Percentiles rank a stretch among this genome's conserved stretches.
Conservation (phyloP, 2,329 filamentous ascomycete genomes). For the Cucurbitaria berberidis region DNA sequence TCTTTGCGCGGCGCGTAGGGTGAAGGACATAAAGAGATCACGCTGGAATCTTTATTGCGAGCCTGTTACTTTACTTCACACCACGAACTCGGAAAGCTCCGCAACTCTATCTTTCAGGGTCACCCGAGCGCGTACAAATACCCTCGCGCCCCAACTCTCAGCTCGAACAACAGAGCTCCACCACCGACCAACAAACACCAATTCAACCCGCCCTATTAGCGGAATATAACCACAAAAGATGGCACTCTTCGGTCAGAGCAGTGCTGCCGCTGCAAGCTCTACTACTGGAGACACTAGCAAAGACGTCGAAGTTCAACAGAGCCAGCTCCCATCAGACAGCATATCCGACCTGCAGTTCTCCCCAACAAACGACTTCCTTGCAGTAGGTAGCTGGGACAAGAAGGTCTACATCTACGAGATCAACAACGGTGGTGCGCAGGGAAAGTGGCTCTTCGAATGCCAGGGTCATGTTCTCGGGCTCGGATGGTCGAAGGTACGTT, state of each 20-base stretch:
- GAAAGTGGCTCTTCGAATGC: conserved; percentile 85
- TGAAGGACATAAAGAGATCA: conserved; percentile 18
- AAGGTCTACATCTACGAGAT: conserved; percentile 98
- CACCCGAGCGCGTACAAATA: conserved; percentile 11
- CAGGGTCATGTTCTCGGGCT: conserved; percentile 79
- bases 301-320: conserved; percentile 78
- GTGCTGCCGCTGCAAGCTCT: conserved; percentile 63
- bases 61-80: not conserved
- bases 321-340: conserved; percentile 76
- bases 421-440: conserved; percentile 78
- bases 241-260: conserved; percentile 67
- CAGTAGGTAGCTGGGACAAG: conserved; percentile 95
- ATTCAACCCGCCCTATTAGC: conserved; percentile 2
- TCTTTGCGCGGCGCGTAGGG: conserved; percentile 24
- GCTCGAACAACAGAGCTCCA: conserved; percentile 23
- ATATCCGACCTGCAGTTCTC: conserved; percentile 89
- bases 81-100: not conserved
- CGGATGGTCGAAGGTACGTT: conserved; percentile 83
- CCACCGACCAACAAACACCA: conserved; percentile 8
- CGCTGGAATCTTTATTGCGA: conserved; percentile 7
- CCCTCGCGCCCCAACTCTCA: not conserved
- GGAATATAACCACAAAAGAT: conserved; percentile 44
- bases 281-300: conserved; percentile 90
- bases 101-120: not conserved
- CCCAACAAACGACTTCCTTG: conserved; percentile 77